Base-by-base conservation (phyloP, 192 early-diverging fungal species). In the Lunasporangiospora selenospora region DNA sequence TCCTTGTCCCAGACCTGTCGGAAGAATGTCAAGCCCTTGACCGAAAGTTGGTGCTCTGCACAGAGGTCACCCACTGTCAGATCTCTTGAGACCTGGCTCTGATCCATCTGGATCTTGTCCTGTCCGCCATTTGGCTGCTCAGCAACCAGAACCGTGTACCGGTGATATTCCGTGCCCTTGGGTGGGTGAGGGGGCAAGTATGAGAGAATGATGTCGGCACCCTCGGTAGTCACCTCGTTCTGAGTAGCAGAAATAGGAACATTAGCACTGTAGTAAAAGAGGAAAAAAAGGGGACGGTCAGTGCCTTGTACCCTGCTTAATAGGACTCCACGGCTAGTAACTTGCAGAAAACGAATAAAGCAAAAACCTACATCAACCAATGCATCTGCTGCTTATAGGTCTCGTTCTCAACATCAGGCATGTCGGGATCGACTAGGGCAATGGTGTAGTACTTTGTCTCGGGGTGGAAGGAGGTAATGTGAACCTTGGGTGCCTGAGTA, bases 171-270 rank as follows among this genome's bases (percentile, higher is more conserved):
- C 31, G 89, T 88, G 27, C 91, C 91, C 50, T 85, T 85, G 30
- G 88, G 87, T 18, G 91, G 91, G 59, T 93, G 91, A 53, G 91
- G 91, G 41, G 91, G 87, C 10, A 88, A 51, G 60, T 91, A 93
- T 1, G 80, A 62, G 31, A 91, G 60, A 16, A 80, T 56, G 31
- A 53, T 63, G 19, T 83, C 75, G 13, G 77, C 75, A n/a, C 54
- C 76, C 3, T 76, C 75, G 1, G 81, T 80, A 30, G 48, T 56
- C 19, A 73, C 32, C 6, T 62, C 47, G 21, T 65, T 48, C 65
- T 84, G 67, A 37, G 78, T 80, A 48, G 83, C 83, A 30, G 82
- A 87, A 42, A 90, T 65, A 4, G 85, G 66, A 15, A 92, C 67
- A 32, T 92, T 90, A 30, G 85, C 49, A 32, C 79, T 84, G 58